Conservation (phyloP, 2,329 filamentous ascomycete genomes). For the Alternaria triticimaculans region DNA sequence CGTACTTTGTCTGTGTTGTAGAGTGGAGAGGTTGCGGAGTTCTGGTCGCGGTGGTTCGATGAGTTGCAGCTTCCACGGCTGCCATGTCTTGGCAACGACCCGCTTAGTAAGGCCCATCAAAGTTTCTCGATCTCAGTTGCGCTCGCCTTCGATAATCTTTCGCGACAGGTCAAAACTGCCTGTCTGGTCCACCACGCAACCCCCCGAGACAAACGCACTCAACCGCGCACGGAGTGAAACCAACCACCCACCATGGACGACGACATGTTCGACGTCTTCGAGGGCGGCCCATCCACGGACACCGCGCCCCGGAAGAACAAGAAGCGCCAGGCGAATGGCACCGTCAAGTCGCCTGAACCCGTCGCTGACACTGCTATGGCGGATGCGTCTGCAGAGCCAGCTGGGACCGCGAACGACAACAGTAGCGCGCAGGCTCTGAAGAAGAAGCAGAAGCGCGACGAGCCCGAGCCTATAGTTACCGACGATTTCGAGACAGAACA, state of each 20-base stretch:
- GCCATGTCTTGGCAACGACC: constrained; percentile 4
- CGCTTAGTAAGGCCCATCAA: not conserved
- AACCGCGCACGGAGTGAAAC: not conserved
- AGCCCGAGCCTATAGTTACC: constrained; percentile 81
- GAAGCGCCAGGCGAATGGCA: constrained; percentile 85
- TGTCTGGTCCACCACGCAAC: not conserved
- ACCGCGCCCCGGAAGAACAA: constrained; percentile 64
- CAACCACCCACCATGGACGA: constrained; percentile 48
- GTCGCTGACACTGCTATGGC: constrained; percentile 55
- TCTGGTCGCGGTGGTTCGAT: constrained; percentile 19
- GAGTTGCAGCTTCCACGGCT: not conserved
- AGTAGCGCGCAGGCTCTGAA: constrained; percentile 47
- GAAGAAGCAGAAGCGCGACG: constrained; percentile 71
- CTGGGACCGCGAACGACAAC: constrained; percentile 37
- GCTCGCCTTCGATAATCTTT: not conserved
- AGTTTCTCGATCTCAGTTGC: constrained; percentile 10
- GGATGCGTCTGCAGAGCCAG: constrained; percentile 46
- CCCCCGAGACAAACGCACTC: not conserved
- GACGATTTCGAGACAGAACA: constrained; percentile 96
- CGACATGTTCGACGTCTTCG: constrained; percentile 56
- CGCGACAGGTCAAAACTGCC: not conserved
- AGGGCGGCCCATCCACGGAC: constrained; percentile 41
- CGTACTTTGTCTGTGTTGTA: constrained; percentile 40
- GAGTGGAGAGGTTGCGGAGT: constrained; percentile 36
- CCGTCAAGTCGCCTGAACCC: constrained; percentile 64